Base-by-base conservation (phyloP, 1,139 yeast genomes). In the Magnusiomyces starmeri region DNA sequence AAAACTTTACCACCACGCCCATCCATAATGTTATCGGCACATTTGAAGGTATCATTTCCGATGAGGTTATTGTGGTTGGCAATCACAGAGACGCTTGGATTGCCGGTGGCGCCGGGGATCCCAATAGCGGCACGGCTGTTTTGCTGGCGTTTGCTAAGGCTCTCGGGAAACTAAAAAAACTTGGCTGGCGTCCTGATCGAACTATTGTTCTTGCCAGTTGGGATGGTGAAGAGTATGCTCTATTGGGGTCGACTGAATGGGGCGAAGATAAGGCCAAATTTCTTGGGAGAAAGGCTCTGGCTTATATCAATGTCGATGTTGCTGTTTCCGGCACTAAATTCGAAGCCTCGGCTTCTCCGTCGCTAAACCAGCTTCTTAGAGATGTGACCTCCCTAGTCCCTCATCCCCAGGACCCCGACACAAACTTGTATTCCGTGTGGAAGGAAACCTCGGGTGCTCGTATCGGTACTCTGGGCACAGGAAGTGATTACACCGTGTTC, bases 81-180 rank as follows among this genome's bases (percentile, higher is more conserved):
- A 82, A 82, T 62, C 89, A 83, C 61, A 76, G 86, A 53, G 89
- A 83, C 61, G 78, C 87, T 1, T 83, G 88, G 88, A 81, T 85
- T 55, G 75, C 77, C 50, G 83, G 84, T 51, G 85, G 85, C 21
- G 85, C 85, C 2, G 82, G 81, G 16, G 88, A 83, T 64, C 87
- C 89, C 46, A 82, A 81, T 64, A 75, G 82, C 46, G 88, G 88
- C 0, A 74, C 82, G 29, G 81, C 87, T 0, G 77, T 71, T 1
- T 54, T 81, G 56, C 65, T 83, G 51, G 87, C 82, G 63, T 67
- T 82, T 34, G 79, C 81, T 14, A 72, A 83, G 53, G 80, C 77
- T 0, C 67, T 82, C 41, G 75, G 76, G 25, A 74, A 70, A 50
- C 74, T 89, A 46, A 60, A 65, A 43, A 61, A 68, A 51, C 55